These are phyloP conservation scores for Penicillium concentricum DNA, from an alignment of 2,329 filamentous ascomycete genomes.

Conservation along the genomic window DNA sequence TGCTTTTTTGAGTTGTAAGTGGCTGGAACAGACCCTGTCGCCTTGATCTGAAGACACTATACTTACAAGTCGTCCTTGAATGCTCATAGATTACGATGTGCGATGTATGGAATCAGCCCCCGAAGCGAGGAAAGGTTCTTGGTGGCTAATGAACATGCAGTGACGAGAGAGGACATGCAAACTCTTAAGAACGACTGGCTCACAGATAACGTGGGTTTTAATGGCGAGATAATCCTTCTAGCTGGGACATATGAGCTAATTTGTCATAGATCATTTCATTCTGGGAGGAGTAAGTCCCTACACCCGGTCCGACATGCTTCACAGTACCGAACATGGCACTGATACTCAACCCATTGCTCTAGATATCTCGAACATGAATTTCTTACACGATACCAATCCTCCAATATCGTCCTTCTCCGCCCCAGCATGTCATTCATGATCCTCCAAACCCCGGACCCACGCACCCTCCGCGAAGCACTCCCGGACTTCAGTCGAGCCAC, in stretches of 20 bases:
- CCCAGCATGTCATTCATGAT: slow-evolving; percentile 92
- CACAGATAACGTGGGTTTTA: slow-evolving; percentile 76
- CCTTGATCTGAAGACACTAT: neutral
- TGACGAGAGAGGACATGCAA: slow-evolving; percentile 86
- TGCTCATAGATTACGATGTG: slow-evolving; percentile 59
- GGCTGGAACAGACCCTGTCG: neutral
- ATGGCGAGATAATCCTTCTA: slow-evolving; percentile 1
- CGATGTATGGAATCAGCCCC: slow-evolving; percentile 51
- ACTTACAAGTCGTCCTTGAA: slow-evolving; percentile 14
- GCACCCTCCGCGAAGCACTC: slow-evolving; percentile 64
- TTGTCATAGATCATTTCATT: slow-evolving; percentile 78
- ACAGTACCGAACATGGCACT: slow-evolving; percentile 4
- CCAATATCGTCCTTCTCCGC: slow-evolving; percentile 84
- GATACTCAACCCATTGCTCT: slow-evolving; percentile 7
- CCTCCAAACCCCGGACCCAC: slow-evolving; percentile 66
- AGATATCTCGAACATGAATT: slow-evolving; percentile 86
- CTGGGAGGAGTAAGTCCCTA: slow-evolving; percentile 78
- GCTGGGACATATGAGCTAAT: slow-evolving; percentile 25
- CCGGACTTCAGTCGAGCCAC: slow-evolving; percentile 78
- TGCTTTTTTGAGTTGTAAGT: slow-evolving; percentile 69
- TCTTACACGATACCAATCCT: slow-evolving; percentile 73
- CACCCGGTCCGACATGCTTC: neutral
- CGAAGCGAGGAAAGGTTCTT: neutral
- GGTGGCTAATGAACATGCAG: slow-evolving; percentile 45
- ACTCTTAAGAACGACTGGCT: slow-evolving; percentile 91